Conservation (phyloP, 192 early-diverging fungal genomes). For the Backusella westeae region DNA sequence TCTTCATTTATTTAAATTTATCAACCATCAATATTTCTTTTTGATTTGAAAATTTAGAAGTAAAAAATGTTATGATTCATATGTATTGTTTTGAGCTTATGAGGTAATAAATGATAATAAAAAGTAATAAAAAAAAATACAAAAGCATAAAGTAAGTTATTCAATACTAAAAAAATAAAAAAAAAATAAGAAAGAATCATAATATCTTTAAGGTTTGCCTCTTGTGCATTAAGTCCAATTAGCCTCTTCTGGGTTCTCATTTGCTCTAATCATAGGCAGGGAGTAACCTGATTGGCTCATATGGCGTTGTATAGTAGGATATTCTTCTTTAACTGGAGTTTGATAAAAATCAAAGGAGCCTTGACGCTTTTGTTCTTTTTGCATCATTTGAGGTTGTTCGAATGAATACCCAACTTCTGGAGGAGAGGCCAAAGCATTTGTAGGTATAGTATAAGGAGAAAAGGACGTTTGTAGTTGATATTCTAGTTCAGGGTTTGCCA, state of each 20-base stretch:
- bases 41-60: neutral
- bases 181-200: neutral
- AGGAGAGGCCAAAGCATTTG: constrained; percentile 6
- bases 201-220: neutral
- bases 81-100: constrained; percentile 5
- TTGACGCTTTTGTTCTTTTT: neutral
- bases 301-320: constrained; percentile 5
- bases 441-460: constrained; percentile 14
- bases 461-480: constrained; percentile 8
- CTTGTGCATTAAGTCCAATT: constrained; percentile 7
- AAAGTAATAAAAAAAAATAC: neutral
- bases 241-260: constrained; percentile 6
- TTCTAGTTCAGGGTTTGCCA: neutral
- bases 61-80: neutral
- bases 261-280: constrained; percentile 20
- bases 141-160: constrained; percentile 3
- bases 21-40: neutral
- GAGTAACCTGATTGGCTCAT: neutral
- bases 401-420: constrained; percentile 11
- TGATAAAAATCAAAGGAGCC: neutral
- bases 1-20: neutral
- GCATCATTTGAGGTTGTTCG: neutral
- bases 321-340: constrained; percentile 6
- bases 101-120: neutral
- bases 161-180: constrained; percentile 5